A percentile compares a stretch with the other conserved stretches of the same genome.
Evolutionary conservation across 2,329 filamentous ascomycete species (phyloP).

Genomic region (Fusarium redolens): DNA sequence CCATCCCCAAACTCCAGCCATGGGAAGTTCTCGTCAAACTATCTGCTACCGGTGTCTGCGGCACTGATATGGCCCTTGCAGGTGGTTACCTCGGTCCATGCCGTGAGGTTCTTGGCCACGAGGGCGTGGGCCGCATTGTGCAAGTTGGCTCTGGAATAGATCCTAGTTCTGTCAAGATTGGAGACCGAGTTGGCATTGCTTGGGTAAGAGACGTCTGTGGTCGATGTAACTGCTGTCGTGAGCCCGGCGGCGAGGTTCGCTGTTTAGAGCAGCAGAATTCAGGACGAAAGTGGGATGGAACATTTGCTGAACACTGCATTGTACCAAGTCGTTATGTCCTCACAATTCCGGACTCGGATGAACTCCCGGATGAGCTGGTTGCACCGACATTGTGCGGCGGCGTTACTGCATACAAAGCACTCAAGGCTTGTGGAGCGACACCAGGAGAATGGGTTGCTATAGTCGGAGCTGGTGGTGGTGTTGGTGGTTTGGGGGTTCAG

Average conservation of each 20-base stretch:
- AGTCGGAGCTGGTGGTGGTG: constrained; percentile 54
- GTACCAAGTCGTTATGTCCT: constrained; percentile 51
- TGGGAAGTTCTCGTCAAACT: constrained; percentile 34
- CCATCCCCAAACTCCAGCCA: constrained; percentile 6
- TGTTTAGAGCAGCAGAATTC: constrained; percentile 51
- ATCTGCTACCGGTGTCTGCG: constrained; percentile 30
- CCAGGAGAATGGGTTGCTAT: constrained; percentile 54
- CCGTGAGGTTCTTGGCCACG: constrained; percentile 32
- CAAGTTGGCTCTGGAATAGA: constrained; percentile 15
- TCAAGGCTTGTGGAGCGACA: constrained; percentile 48
- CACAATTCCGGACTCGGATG: constrained; percentile 40
- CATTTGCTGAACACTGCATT: constrained; percentile 54
- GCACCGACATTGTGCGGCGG: constrained; percentile 57
- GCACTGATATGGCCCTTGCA: constrained; percentile 35
- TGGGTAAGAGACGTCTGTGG: constrained; percentile 47
- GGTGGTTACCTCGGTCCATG: constrained; percentile 28
- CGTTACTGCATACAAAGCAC: constrained; percentile 56
- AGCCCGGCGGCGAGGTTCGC: constrained; percentile 50
- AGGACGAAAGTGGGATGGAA: constrained; percentile 50
- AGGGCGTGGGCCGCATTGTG: constrained; percentile 31
- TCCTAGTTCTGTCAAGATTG: not conserved
- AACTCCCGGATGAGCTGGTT: constrained; percentile 48
- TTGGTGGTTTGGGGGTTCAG: constrained; percentile 53
- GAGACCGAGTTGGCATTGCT: constrained; percentile 25
- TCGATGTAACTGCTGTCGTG: constrained; percentile 50